These are phyloP conservation scores for Rhizodiscina lignyota DNA, from an alignment of 495 filamentous ascomycete species.

Conservation along the genomic window DNA sequence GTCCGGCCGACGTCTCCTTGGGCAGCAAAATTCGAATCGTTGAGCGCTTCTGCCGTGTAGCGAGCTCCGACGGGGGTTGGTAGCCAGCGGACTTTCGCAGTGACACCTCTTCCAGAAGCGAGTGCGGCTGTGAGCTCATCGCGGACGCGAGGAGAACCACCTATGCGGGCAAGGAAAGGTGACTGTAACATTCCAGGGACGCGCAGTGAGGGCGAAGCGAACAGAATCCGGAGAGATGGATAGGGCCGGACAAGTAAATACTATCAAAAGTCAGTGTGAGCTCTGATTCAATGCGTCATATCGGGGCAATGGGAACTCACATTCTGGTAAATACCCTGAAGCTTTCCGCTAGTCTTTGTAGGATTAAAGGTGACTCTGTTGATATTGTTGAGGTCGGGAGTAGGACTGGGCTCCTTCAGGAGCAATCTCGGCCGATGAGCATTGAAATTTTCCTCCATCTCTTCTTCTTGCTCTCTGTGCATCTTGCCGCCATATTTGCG, in stretches of 20 bases:
- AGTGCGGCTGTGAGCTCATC: slow-evolving; percentile 37
- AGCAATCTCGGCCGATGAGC: background rate
- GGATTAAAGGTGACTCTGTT: background rate
- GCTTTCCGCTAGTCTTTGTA: slow-evolving; percentile 12
- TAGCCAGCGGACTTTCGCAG: slow-evolving; percentile 42
- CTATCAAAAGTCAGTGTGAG: slow-evolving; percentile 11
- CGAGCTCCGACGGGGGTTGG: slow-evolving; percentile 17
- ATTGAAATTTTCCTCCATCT: background rate
- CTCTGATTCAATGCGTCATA: background rate
- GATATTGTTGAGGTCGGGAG: slow-evolving; percentile 5
- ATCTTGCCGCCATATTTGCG: slow-evolving; percentile 36
- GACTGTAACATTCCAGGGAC: slow-evolving; percentile 49
- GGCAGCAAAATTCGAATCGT: slow-evolving; percentile 16
- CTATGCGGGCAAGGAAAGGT: slow-evolving; percentile 41
- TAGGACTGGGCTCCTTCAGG: slow-evolving; percentile 11
- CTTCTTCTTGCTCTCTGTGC: slow-evolving; percentile 34
- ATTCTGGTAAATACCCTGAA: slow-evolving; percentile 16
- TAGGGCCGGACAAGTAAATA: slow-evolving; percentile 46
- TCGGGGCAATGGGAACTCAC: slow-evolving; percentile 8
- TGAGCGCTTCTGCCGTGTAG: background rate
- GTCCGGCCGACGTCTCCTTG: slow-evolving; percentile 25
- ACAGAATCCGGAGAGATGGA: slow-evolving; percentile 45
- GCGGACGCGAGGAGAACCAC: slow-evolving; percentile 33
- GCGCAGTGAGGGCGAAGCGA: slow-evolving; percentile 45
- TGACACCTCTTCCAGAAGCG: slow-evolving; percentile 36